Evolutionary conservation across 345 rosid species (phyloP), one percentile per base, ranked within the genome.

Genomic region (Boechera stricta): DNA sequence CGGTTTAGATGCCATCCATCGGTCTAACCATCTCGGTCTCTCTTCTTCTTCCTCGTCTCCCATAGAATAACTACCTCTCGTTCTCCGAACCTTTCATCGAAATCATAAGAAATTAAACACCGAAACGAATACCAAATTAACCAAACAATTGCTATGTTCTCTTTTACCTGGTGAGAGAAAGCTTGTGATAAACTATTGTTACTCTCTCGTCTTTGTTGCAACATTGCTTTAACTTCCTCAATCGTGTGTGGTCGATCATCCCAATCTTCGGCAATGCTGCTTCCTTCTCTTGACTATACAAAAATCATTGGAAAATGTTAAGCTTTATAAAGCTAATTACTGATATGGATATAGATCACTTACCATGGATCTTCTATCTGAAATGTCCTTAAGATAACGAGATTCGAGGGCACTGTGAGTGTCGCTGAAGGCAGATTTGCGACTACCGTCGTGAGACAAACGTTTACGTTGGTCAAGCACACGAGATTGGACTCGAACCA

Each of bases 141-240:
- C 49, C 42, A 28, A n/a, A 48, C 44, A 18, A 9, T 32, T 38
- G 5, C 6, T 36, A 12, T 2, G 21, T 18, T 15, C 16, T 16
- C 7, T 35, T 38, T 38, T 41, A 85, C 91, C 90, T 88, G 90
- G 26, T 88, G 97, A 67, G 90, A 87, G 56, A 85, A 81, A 18
- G 88, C 89, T 1, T 81, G 83, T 52, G 89, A 85, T 59, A 87
- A 58, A 63, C 81, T 80, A 74, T 66, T 65, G 49, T 56, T 65
- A 66, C 66, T 84, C 60, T 84, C 89, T 28, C 85, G 85, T 69
- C 90, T 86, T 24, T 85, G 90, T 64, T 84, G 92, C 64, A 89
- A 74, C 94, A 89, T 89, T 15, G 92, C 92, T 84, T 89, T 91
- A 3, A 89, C 92, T 82, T 91, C 88, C 69, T 87, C 91, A 57